Conservation (phyloP, 495 filamentous ascomycete species). For the Tetracladium marchalianum region DNA sequence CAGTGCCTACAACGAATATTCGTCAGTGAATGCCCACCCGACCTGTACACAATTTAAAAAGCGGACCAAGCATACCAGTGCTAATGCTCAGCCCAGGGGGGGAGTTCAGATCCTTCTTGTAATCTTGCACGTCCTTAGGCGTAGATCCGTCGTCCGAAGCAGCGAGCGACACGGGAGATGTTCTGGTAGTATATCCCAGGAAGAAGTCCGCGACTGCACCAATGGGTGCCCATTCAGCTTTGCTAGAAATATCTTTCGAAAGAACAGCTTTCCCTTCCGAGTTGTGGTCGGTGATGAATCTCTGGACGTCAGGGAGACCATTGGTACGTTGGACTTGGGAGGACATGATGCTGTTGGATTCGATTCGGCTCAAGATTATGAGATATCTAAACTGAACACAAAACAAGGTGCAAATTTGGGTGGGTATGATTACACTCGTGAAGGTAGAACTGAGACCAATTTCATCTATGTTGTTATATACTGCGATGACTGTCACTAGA, state of each 20-base stretch:
- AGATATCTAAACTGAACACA: too few relatives aligned
- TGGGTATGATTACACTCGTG: too few relatives aligned
- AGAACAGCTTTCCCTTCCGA: conserved; percentile 6
- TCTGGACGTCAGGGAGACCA: conserved; percentile 8
- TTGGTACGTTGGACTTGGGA: not conserved
- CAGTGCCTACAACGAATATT: conserved; percentile 2
- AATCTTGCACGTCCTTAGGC: conserved; percentile 2
- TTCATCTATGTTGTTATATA: too few relatives aligned
- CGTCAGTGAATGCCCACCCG: too few relatives aligned
- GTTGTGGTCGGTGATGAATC: conserved; percentile 10
- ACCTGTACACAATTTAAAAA: too few relatives aligned
- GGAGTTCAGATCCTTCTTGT: conserved; percentile 3
- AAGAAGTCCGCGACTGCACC: conserved; percentile 8
- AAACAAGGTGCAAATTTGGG: too few relatives aligned
- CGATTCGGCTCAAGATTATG: too few relatives aligned
- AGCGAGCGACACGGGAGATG: conserved; percentile 6
- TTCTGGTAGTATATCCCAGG: conserved; percentile 6
- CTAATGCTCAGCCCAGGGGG: conserved; percentile 9
- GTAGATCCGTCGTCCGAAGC: not conserved
- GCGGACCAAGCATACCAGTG: too few relatives aligned
- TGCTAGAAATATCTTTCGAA: not conserved
- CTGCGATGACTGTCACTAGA: too few relatives aligned
- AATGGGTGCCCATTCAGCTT: conserved; percentile 2
- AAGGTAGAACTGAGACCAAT: too few relatives aligned
- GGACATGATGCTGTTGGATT: too few relatives aligned